Conservation (phyloP, 345 rosid genomes). For the Camelina laxa region DNA sequence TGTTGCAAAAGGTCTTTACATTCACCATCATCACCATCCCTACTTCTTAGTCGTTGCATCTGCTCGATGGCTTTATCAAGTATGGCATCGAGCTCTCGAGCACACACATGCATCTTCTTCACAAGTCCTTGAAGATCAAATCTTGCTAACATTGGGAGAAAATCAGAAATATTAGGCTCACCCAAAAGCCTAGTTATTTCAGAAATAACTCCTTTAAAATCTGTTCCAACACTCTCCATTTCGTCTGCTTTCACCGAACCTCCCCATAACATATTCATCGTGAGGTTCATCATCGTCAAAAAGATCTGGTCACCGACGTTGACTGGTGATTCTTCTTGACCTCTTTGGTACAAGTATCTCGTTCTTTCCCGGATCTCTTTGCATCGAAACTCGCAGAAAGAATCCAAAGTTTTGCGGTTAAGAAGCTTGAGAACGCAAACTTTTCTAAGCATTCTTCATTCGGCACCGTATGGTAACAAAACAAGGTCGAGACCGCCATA, state of each 20-base stretch:
- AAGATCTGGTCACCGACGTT: slow-evolving; percentile 49
- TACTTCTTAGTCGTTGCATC: slow-evolving; percentile 26
- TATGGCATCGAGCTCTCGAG: slow-evolving; percentile 47
- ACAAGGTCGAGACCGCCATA: slow-evolving; percentile 50
- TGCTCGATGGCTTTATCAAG: slow-evolving; percentile 50
- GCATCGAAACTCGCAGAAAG: slow-evolving; percentile 43
- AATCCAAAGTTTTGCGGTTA: slow-evolving; percentile 46
- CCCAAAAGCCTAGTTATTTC: slow-evolving; percentile 39
- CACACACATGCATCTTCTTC: slow-evolving; percentile 43
- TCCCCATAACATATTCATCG: slow-evolving; percentile 60
- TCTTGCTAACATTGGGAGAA: slow-evolving; percentile 54
- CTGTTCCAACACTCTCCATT: slow-evolving; percentile 35
- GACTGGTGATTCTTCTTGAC: slow-evolving; percentile 29
- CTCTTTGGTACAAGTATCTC: slow-evolving; percentile 9
- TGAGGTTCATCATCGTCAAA: slow-evolving; percentile 41
- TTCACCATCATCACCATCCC: slow-evolving; percentile 29
- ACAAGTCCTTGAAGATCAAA: slow-evolving; percentile 64
- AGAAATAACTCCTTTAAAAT: slow-evolving; percentile 39
- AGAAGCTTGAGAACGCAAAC: slow-evolving; percentile 43
- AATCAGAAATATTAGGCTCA: slow-evolving; percentile 62
- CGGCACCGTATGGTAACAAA: slow-evolving; percentile 50
- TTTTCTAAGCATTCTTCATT: slow-evolving; percentile 56
- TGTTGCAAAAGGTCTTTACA: slow-evolving; percentile 43
- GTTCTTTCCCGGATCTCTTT: slow-evolving; percentile 40
- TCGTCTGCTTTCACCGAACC: slow-evolving; percentile 46